phyloP scores from a whole-genome alignment of 2,329 filamentous ascomycete genomes.

The Fusarium sulawesiense region DNA sequence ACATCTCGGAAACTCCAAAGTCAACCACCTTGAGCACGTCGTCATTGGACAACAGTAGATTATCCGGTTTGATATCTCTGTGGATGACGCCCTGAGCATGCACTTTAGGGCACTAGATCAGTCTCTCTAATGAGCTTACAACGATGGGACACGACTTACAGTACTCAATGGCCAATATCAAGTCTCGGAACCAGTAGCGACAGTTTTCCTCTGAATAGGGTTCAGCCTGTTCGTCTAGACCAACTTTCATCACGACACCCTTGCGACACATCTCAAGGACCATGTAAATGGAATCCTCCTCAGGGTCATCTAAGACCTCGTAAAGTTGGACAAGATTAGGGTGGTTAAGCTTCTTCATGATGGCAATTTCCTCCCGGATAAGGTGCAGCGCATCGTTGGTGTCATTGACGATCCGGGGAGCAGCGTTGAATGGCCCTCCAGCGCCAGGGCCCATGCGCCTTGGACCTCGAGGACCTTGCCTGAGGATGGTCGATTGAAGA shows the following conservation, averaged over 20 bases:
- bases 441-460: conserved; percentile 46
- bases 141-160: conserved; percentile 61
- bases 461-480: conserved; percentile 55
- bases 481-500: conserved; percentile 88
- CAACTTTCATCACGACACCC: conserved; percentile 96
- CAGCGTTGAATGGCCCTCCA: conserved; percentile 43
- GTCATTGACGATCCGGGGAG: conserved; percentile 61
- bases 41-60: conserved; percentile 88
- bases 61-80: conserved; percentile 97
- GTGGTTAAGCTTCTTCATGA: conserved; percentile 99
- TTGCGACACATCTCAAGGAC: conserved; percentile 99
- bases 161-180: conserved; percentile 96
- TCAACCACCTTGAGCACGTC: conserved; percentile 97
- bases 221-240: conserved; percentile 81
- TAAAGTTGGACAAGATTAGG: conserved; percentile 92
- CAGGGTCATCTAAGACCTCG: conserved; percentile 94
- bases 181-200: conserved; percentile 91
- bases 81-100: conserved; percentile 96
- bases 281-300: conserved; percentile 97
- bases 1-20: conserved; percentile 99
- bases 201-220: conserved; percentile 87
- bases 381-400: conserved; percentile 80
- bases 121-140: neutral
- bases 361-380: conserved; percentile 95
- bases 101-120: conserved; percentile 60